A percentile compares a stretch with the other conserved stretches of the same genome.
phyloP scores from a whole-genome alignment of 495 filamentous ascomycete species.

The Astrocystis sublimbata region DNA sequence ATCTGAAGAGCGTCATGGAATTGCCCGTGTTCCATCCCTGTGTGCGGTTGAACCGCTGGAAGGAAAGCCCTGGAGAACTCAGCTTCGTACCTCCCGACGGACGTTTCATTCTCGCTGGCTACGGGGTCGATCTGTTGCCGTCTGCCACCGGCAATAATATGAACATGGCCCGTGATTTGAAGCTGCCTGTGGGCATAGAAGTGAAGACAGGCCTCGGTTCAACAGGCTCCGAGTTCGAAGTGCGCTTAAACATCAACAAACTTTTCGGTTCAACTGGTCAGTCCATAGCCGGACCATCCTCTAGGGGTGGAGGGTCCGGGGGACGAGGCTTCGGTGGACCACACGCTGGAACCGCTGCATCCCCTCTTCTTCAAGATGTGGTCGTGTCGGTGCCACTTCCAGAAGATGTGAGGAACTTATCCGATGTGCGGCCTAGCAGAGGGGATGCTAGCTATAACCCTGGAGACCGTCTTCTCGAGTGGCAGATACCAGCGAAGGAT shows the following conservation, averaged over 20 bases:
- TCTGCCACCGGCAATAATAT: slow-evolving; percentile 46
- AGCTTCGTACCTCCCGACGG: slow-evolving; percentile 96
- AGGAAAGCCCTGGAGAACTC: slow-evolving; percentile 81
- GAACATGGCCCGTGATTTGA: slow-evolving; percentile 54
- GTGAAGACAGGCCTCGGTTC: slow-evolving; percentile 76
- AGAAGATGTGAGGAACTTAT: slow-evolving; percentile 77
- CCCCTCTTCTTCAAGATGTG: slow-evolving; percentile 77
- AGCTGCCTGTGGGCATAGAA: slow-evolving; percentile 78
- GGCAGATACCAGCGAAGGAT: slow-evolving; percentile 74
- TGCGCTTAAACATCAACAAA: slow-evolving; percentile 70
- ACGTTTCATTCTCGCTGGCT: slow-evolving; percentile 89
- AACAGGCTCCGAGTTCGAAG: slow-evolving; percentile 82
- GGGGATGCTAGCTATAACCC: slow-evolving; percentile 82
- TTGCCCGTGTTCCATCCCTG: slow-evolving; percentile 97
- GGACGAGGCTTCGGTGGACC: slow-evolving; percentile 49
- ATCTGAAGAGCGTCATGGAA: slow-evolving; percentile 70
- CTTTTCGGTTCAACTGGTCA: slow-evolving; percentile 54
- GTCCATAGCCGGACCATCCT: slow-evolving; percentile 39
- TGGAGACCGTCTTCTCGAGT: slow-evolving; percentile 72
- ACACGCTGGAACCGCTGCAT: slow-evolving; percentile 45
- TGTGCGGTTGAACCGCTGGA: slow-evolving; percentile 82
- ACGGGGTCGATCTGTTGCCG: slow-evolving; percentile 89
- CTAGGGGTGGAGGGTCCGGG: slow-evolving; percentile 56
- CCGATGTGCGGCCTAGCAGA: slow-evolving; percentile 76
- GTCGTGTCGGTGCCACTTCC: slow-evolving; percentile 81